phyloP scores from a whole-genome alignment of 2,329 filamentous ascomycete species.

The Diplocarpon mali region DNA sequence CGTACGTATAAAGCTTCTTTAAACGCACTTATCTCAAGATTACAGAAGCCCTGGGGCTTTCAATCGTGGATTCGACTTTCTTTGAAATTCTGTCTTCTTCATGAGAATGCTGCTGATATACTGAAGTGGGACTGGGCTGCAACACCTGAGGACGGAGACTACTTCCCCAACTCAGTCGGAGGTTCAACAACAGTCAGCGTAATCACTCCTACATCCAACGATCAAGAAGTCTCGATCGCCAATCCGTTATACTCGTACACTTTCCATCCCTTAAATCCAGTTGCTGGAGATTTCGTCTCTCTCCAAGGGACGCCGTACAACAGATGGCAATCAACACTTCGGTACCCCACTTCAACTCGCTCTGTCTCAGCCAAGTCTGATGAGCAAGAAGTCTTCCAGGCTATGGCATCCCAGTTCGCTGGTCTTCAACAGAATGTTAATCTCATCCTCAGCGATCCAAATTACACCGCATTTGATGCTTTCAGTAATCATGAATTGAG shows the following conservation, averaged over 20 bases:
- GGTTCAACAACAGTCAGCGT: constrained; percentile 12
- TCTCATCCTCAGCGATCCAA: constrained; percentile 30
- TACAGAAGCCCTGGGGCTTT: no score
- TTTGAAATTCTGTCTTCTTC: neutral
- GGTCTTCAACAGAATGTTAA: constrained; percentile 17
- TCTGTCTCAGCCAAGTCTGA: constrained; percentile 15
- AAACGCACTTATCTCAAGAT: neutral
- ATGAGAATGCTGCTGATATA: neutral
- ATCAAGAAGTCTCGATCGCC: no score
- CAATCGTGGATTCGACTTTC: no score
- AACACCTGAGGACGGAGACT: constrained; percentile 28
- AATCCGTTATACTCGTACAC: constrained; percentile 22
- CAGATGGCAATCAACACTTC: constrained; percentile 17
- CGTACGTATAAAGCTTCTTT: no score
- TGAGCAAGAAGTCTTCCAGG: constrained; percentile 14
- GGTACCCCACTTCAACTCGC: constrained; percentile 15
- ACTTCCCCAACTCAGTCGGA: constrained; percentile 31
- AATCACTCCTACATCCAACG: constrained; percentile 14
- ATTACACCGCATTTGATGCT: constrained; percentile 53
- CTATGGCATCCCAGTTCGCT: constrained; percentile 17
- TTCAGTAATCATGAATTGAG: constrained; percentile 60
- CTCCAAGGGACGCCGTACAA: constrained; percentile 10
- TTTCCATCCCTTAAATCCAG: constrained; percentile 43
- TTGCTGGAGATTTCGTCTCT: constrained; percentile 12
- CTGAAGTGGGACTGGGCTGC: constrained; percentile 36